Evolutionary conservation across 192 early-diverging fungal species (phyloP), one percentile per base, ranked within the genome.

Genomic region (Funneliformis geosporum): DNA sequence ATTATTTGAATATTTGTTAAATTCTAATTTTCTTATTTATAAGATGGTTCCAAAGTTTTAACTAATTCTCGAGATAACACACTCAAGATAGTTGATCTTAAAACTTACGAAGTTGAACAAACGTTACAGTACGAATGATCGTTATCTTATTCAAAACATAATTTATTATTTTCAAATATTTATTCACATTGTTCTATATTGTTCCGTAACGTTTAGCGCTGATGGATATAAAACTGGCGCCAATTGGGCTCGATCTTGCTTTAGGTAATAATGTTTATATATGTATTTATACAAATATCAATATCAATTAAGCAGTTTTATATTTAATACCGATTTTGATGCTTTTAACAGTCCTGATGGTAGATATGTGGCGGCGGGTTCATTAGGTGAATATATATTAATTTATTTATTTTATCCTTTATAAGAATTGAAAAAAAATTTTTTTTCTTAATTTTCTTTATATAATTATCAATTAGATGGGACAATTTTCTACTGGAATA

Each of bases 21-120:
- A 27, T 10, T 43, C 46, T 65, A 33, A 16, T 73, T 38, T 38
- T 78, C 42, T 66, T 43, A 61, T 23, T 79, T 47, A 46, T 60
- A 80, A 91, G 94, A 92, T 83, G 83, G 91, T 43, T 88, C 84
- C 8, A 87, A 91, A 77, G 79, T 99, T 1, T 83, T 99, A 86
- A 99, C 96, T 18, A 99, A 96, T 82, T 96, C 95, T 38, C 88
- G 95, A 62, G 97, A 99, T 83, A 96, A 97, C 85, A 95, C 94
- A 43, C 86, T 99, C 11, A 90, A 94, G 80, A 83, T 97, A 11
- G 84, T 99, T 65, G 96, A 97, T 81, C 76, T 93, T 10, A 64
- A 90, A 8, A 96, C 91, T 38, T 96, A 92, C 80, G 93, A 93
- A 59, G 87, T 92, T 7, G 79, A 93, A 0, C 85, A 85, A 18